These are phyloP conservation scores for Gaertneriomyces semiglobifer DNA, from an alignment of 192 early-diverging fungal genomes.

Conservation along the genomic window DNA sequence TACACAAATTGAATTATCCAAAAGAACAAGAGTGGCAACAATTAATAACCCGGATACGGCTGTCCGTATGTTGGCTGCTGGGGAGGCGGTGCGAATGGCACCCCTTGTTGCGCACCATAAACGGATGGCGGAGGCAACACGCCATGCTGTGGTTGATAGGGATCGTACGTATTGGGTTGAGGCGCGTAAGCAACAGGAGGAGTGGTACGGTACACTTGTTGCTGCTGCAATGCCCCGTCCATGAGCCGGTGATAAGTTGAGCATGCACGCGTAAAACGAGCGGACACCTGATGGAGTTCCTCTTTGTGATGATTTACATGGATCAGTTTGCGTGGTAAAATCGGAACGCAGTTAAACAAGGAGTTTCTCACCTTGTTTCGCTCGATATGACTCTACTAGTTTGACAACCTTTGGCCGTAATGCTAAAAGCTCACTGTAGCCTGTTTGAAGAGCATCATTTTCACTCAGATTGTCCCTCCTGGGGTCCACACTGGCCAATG, in stretches of 20 bases:
- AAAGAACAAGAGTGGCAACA: too few species aligned
- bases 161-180: too few species aligned
- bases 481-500: constrained; percentile 76
- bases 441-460: constrained; percentile 77
- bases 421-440: constrained; percentile 77
- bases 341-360: not conserved
- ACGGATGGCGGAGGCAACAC: too few species aligned
- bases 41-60: too few species aligned
- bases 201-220: too few species aligned
- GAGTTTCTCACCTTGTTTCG: constrained; percentile 68
- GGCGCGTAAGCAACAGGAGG: too few species aligned
- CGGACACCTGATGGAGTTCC: constrained; percentile 66
- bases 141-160: too few species aligned
- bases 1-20: too few species aligned
- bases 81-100: too few species aligned
- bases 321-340: not conserved
- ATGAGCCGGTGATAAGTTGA: constrained; percentile 72
- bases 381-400: constrained; percentile 76
- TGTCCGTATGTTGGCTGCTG: too few species aligned
- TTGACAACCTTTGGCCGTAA: constrained; percentile 82
- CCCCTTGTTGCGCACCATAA: too few species aligned
- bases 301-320: constrained; percentile 45
- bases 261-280: constrained; percentile 68
- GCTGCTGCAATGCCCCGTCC: constrained; percentile 58
- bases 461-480: constrained; percentile 78